Evolutionary conservation across 768 basidiomycete genomes (phyloP), one percentile per base, ranked within the genome.

Genomic region (Boletus rubescentipes): DNA sequence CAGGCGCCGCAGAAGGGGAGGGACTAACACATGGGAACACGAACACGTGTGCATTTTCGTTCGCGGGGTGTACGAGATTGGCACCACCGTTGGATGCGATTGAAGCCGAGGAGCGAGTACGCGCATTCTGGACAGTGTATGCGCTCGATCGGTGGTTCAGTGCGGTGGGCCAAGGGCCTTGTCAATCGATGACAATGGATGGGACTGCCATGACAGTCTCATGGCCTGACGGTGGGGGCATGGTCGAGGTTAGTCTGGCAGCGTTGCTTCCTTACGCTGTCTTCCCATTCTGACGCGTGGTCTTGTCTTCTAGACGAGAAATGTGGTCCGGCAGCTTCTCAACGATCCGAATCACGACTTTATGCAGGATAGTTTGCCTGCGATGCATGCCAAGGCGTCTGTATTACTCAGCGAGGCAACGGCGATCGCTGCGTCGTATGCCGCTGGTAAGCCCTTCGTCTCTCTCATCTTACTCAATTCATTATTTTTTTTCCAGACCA

Each of bases 51-150:
- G 35, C 36, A 44, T 64, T 38, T 44, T 32, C 53, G 16, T 65
- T 59, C 49, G 54, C 20, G 7, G 53, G 51, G 7, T 44, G n/a
- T 31, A 40, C 46, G 4, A 40, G 26, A 18, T 66, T 82, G 59
- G 61, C 73, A n/a, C 61, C 60, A 0, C 58, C 72, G 2, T 34
- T 59, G 15, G 72, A 75, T 31, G 57, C 46, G 4, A 55, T 71
- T 2, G 76, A 77, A 36, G 69, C 66, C 11, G 68, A 70, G 8
- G 76, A 78, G 50, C 58, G 75, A 12, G 63, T 73, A 12, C 66
- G 72, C 45, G 77, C 70, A 0, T 77, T 75, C 44, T 77, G 76
- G 76, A 55, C 63, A 14, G 59, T 70, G 11, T 69, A 72, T 53
- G 54, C 65, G 15, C 60, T 71, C 16, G 75, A 75, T 47, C 72